Evolutionary conservation across 305 asterid species (phyloP).

Genomic region (Fraxinus angustifolia): DNA sequence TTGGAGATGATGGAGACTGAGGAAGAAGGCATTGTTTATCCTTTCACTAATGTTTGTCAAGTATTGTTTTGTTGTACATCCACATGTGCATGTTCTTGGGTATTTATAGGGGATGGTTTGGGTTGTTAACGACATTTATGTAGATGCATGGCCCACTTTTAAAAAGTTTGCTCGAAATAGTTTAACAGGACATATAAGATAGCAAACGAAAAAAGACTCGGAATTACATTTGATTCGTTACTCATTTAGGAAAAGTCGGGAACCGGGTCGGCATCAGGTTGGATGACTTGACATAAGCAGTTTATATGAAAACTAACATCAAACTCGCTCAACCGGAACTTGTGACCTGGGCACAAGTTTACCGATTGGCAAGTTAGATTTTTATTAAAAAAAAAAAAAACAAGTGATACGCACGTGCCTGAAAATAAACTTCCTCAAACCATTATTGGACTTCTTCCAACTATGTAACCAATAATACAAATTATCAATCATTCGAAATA

Average conservation of each 20-base stretch:
- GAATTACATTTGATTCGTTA: no score
- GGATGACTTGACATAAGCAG: background rate
- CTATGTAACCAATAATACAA: background rate
- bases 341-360: background rate
- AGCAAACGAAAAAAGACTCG: background rate
- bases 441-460: no score
- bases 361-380: background rate
- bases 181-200: background rate
- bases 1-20: conserved; percentile 61
- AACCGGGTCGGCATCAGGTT: background rate
- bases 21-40: conserved; percentile 65
- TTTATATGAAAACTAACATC: no score
- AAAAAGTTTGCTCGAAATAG: background rate
- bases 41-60: background rate
- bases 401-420: no score
- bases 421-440: no score
- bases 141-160: background rate
- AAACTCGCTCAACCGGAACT: background rate
- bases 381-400: no score
- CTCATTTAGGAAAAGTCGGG: background rate
- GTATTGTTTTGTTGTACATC: background rate
- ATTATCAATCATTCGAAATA: background rate
- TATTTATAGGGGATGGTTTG: background rate
- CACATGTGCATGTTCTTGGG: background rate
- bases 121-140: background rate